Percentiles rank a stretch among this genome's conserved stretches.
phyloP scores from a whole-genome alignment of 2,329 filamentous ascomycete genomes.

The Aspergillus proliferans region DNA sequence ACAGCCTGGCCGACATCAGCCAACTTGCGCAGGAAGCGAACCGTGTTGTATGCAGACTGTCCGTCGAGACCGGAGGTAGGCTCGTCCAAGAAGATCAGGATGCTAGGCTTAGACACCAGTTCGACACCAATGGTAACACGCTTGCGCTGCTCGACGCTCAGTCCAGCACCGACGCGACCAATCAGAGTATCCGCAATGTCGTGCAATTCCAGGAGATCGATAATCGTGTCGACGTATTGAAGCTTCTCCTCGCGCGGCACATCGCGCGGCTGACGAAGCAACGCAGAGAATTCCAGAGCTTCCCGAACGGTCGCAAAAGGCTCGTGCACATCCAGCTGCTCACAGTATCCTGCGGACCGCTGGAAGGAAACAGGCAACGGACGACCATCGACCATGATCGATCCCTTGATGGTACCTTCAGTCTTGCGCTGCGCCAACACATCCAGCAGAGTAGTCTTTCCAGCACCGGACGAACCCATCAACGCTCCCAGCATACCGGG shows the following conservation, averaged over 20 bases:
- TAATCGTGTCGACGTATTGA: constrained; percentile 59
- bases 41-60: constrained; percentile 60
- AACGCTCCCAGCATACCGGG: constrained; percentile 71
- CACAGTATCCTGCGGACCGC: constrained; percentile 61
- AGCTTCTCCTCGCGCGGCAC: constrained; percentile 54
- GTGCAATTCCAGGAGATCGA: constrained; percentile 57
- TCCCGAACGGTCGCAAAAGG: constrained; percentile 60
- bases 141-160: constrained; percentile 61
- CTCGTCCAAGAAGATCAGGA: constrained; percentile 65
- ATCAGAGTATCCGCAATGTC: constrained; percentile 61
- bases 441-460: constrained; percentile 70
- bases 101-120: constrained; percentile 60
- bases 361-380: constrained; percentile 57
- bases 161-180: constrained; percentile 36
- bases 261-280: constrained; percentile 52
- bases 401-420: constrained; percentile 55
- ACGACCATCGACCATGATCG: constrained; percentile 61
- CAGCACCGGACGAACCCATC: constrained; percentile 71
- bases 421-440: constrained; percentile 66
- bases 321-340: constrained; percentile 65
- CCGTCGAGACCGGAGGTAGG: constrained; percentile 64
- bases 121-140: constrained; percentile 67
- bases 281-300: constrained; percentile 60
- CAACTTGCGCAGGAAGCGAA: constrained; percentile 61
- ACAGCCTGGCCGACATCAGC: constrained; percentile 61